These are phyloP conservation scores for Podosphaera fusca DNA, from an alignment of 2,329 filamentous ascomycete genomes.

Conservation along the genomic window DNA sequence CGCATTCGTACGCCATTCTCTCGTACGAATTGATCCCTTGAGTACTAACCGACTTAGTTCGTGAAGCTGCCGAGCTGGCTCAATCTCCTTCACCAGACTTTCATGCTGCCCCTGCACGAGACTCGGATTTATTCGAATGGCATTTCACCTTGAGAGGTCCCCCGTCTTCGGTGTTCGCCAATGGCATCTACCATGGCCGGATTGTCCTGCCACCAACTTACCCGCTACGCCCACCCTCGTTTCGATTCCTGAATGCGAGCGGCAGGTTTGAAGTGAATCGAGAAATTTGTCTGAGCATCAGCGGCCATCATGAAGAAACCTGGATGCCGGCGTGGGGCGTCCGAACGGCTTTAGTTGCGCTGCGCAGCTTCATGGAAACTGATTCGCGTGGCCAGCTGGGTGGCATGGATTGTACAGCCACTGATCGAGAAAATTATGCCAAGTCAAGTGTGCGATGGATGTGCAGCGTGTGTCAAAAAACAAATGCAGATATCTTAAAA, in stretches of 20 bases:
- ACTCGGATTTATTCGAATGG: constrained; percentile 90
- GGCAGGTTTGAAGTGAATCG: constrained; percentile 91
- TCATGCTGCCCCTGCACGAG: constrained; percentile 54
- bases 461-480: constrained; percentile 47
- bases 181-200: constrained; percentile 82
- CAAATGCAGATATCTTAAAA: constrained; percentile 49
- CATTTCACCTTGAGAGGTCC: constrained; percentile 93
- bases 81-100: constrained; percentile 64
- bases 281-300: constrained; percentile 88
- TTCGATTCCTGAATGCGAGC: constrained; percentile 79
- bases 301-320: constrained; percentile 87
- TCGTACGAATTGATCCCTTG: constrained; percentile 2
- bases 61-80: constrained; percentile 75
- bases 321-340: constrained; percentile 99
- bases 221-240: constrained; percentile 77
- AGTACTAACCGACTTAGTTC: constrained; percentile 29
- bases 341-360: constrained; percentile 57
- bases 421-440: constrained; percentile 46
- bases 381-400: constrained; percentile 74
- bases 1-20: constrained; percentile 41
- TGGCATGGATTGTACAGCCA: constrained; percentile 54
- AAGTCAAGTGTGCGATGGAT: constrained; percentile 38
- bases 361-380: constrained; percentile 83
- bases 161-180: constrained; percentile 35
- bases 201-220: constrained; percentile 80